These are phyloP conservation scores for Argentina anserina DNA, from an alignment of 306 rosid species.

Conservation along the genomic window DNA sequence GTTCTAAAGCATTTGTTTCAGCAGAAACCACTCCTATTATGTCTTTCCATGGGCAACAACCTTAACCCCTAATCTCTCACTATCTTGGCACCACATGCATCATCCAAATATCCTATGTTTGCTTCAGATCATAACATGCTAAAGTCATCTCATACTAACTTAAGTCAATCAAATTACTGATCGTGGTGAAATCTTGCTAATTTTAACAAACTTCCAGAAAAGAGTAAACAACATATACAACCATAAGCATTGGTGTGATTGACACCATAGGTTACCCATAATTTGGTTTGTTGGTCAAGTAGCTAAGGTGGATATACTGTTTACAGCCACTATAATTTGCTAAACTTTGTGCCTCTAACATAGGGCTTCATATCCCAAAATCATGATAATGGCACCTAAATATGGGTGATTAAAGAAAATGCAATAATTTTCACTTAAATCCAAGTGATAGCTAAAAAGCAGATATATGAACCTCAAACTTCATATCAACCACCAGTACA, in stretches of 20 bases:
- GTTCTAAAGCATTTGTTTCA: background rate
- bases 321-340: background rate
- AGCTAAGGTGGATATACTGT: background rate
- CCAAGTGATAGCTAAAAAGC: background rate
- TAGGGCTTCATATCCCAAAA: background rate
- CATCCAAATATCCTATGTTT: background rate
- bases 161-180: background rate
- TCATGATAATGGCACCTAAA: background rate
- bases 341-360: too few relatives aligned
- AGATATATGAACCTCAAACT: background rate
- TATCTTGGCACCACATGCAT: background rate
- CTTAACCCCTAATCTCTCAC: background rate
- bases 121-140: background rate
- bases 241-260: background rate
- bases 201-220: background rate
- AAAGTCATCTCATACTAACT: background rate
- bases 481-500: background rate
- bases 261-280: background rate
- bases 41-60: background rate
- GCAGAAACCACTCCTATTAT: background rate
- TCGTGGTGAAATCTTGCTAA: background rate
- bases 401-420: background rate
- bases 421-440: background rate
- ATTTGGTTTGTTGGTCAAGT: background rate
- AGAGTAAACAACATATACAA: background rate